Conservation (phyloP, 441 rosid species). For the Erysimum cheiri region DNA sequence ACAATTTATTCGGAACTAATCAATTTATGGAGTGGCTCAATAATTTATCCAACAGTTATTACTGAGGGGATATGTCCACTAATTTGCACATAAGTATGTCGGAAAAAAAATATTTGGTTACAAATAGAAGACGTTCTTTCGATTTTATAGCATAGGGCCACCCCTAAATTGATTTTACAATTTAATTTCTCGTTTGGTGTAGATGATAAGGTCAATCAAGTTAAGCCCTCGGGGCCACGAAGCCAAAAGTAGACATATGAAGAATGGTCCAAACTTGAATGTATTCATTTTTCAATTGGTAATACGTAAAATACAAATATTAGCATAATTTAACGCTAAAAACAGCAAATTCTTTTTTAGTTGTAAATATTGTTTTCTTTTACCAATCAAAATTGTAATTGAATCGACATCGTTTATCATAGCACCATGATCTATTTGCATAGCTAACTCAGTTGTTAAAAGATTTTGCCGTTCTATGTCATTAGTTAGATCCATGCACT, state of each 20-base stretch:
- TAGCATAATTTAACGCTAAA: not conserved
- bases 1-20: not conserved
- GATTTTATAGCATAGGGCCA: slow-evolving; percentile 32
- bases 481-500: not conserved
- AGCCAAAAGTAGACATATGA: not conserved
- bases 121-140: slow-evolving; percentile 11
- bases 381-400: not conserved
- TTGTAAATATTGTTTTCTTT: not conserved
- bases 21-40: not conserved
- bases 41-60: not conserved
- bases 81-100: slow-evolving; percentile 4
- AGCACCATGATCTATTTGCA: not conserved
- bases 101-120: slow-evolving; percentile 12
- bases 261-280: slow-evolving; percentile 13
- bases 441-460: not conserved
- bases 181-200: slow-evolving; percentile 25
- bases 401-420: too few species aligned
- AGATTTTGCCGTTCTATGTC: not conserved
- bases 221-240: slow-evolving; percentile 27
- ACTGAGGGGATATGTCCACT: not conserved
- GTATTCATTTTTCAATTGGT: not conserved
- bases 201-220: slow-evolving; percentile 39
- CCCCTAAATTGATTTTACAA: slow-evolving; percentile 23
- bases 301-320: not conserved
- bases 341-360: too few species aligned